These are phyloP conservation scores for Waltergamsia citrina DNA, from an alignment of 2,329 filamentous ascomycete species.

Conservation along the genomic window DNA sequence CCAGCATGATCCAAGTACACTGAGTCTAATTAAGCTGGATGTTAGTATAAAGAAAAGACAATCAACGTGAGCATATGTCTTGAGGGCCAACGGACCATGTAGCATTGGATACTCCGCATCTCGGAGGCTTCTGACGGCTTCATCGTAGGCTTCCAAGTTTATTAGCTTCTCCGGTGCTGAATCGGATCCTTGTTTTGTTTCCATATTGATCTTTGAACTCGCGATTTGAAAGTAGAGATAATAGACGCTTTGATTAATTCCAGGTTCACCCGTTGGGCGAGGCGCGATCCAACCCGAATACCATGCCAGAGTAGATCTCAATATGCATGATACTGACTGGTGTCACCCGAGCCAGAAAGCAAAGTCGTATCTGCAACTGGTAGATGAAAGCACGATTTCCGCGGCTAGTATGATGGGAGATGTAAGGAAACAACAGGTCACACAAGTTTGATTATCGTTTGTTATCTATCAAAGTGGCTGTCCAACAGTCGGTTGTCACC, in stretches of 20 bases:
- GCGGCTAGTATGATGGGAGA: too few species aligned
- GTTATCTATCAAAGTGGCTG: too few species aligned
- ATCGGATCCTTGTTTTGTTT: neutral
- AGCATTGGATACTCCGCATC: constrained; percentile 60
- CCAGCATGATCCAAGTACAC: constrained; percentile 91
- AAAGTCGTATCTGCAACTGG: too few species aligned
- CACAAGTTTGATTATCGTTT: too few species aligned
- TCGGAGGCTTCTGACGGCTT: constrained; percentile 47
- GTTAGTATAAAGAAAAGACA: constrained; percentile 6
- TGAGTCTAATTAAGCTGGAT: constrained; percentile 38
- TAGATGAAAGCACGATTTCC: too few species aligned
- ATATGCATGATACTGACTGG: too few species aligned
- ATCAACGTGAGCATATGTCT: neutral
- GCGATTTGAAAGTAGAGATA: too few species aligned
- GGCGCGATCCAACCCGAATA: neutral
- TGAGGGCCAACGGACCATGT: constrained; percentile 34
- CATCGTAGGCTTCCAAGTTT: constrained; percentile 53
- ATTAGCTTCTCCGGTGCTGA: neutral
- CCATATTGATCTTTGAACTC: too few species aligned
- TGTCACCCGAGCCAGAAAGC: too few species aligned
- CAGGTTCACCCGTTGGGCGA: neutral
- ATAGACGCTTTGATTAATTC: neutral
- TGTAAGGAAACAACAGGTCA: too few species aligned
- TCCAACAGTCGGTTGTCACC: constrained; percentile 4
- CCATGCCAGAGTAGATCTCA: too few species aligned